phyloP scores from a whole-genome alignment of 176 grass and related monocot species.

The Ensete ventricosum region DNA sequence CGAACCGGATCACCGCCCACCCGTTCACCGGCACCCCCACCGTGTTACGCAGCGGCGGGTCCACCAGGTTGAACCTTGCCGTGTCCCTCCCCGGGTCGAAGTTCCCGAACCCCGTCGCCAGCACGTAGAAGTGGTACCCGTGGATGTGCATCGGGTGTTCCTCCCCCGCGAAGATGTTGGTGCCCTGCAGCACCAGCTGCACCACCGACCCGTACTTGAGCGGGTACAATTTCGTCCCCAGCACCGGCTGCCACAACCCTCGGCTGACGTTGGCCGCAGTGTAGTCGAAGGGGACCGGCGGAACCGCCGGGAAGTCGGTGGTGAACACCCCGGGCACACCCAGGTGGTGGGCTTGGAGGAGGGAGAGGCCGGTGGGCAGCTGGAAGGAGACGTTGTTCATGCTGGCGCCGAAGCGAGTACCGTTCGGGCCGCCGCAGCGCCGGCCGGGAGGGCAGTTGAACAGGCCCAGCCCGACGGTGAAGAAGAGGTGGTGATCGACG shows the following conservation, averaged over 20 bases:
- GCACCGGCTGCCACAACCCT: not conserved
- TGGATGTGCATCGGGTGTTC: constrained; percentile 17
- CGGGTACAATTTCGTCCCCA: not conserved
- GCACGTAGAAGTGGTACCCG: constrained; percentile 7
- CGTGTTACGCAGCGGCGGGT: constrained; percentile 12
- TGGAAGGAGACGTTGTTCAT: constrained; percentile 16
- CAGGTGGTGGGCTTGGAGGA: constrained; percentile 9
- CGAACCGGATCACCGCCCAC: constrained; percentile 18
- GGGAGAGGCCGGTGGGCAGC: constrained; percentile 1
- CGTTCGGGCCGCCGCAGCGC: constrained; percentile 2
- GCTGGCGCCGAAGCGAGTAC: not conserved
- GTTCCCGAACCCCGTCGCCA: constrained; percentile 16
- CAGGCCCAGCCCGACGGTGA: constrained; percentile 4
- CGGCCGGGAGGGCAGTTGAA: not conserved
- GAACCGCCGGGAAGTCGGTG: constrained; percentile 8
- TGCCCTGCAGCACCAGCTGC: constrained; percentile 11
- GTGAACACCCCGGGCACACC: constrained; percentile 9
- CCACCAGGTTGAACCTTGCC: constrained; percentile 7
- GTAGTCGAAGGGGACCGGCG: constrained; percentile 11
- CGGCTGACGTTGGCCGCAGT: constrained; percentile 6
- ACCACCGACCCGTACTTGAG: constrained; percentile 6
- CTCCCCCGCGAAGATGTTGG: constrained; percentile 15
- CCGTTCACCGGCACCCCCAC: constrained; percentile 19
- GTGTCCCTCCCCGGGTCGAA: not conserved
- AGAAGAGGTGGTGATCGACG: constrained; percentile 7